Conservation (phyloP, 169 alveolate genomes). For the Prorocentrum cordatum region DNA sequence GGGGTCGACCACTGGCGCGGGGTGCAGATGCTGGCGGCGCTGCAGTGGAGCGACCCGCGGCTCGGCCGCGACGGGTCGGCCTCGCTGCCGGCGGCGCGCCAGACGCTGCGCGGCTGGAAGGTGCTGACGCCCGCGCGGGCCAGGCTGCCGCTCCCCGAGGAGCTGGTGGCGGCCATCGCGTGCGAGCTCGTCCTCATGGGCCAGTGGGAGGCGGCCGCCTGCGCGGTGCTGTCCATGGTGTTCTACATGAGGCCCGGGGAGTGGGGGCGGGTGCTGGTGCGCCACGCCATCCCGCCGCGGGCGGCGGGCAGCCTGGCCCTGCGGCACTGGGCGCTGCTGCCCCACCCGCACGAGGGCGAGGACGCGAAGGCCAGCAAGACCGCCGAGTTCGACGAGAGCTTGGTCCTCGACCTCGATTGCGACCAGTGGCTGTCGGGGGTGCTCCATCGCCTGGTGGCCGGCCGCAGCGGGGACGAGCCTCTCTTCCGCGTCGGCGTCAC, state of each 20-base stretch:
- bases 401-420: neutral
- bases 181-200: neutral
- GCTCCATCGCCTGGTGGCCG: neutral
- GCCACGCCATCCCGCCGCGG: neutral
- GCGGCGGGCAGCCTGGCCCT: no score
- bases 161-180: neutral
- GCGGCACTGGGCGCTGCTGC: neutral
- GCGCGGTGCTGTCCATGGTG: neutral
- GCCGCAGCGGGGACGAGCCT: neutral
- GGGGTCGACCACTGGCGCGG: no score
- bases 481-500: neutral
- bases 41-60: no score
- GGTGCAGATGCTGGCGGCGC: no score
- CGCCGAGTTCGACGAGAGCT: neutral
- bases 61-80: no score
- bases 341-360: slow-evolving; percentile 2
- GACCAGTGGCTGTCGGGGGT: neutral
- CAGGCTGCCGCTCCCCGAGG: neutral
- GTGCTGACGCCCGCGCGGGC: no score
- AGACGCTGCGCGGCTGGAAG: no score
- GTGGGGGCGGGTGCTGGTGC: neutral
- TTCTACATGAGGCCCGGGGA: neutral
- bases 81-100: no score
- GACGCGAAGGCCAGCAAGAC: neutral
- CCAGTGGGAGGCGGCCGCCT: neutral